These are phyloP conservation scores for Cyclotella kingstonii DNA, from an alignment of 108 stramenopile species.

Conservation along the genomic window DNA sequence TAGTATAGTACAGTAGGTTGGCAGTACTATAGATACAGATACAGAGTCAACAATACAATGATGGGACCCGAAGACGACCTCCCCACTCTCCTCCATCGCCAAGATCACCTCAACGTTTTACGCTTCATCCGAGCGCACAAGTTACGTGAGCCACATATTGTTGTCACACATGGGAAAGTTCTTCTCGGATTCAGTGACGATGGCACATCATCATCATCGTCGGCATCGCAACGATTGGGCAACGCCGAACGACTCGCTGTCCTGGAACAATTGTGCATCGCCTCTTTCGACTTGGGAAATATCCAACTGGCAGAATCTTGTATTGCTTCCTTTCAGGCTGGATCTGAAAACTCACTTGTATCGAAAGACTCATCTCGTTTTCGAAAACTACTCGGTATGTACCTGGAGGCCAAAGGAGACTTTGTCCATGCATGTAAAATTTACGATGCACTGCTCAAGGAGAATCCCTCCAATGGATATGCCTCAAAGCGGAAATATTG, in stretches of 20 bases:
- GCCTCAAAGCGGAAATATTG: conserved; percentile 81
- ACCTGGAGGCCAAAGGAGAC: conserved; percentile 64
- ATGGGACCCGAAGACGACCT: conserved; percentile 76
- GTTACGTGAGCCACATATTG: conserved; percentile 63
- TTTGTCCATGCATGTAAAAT: conserved; percentile 48
- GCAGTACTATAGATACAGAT: no score
- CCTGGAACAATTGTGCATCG: conserved; percentile 70
- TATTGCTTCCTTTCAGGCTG: conserved; percentile 28
- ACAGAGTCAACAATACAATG: conserved; percentile 29
- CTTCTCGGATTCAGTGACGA: conserved; percentile 42
- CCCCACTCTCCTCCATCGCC: conserved; percentile 50
- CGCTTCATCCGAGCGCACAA: conserved; percentile 76
- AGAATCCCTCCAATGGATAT: conserved; percentile 76
- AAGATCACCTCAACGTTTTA: conserved; percentile 71
- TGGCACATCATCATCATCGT: not conserved
- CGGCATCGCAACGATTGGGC: conserved; percentile 19
- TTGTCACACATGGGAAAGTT: conserved; percentile 53
- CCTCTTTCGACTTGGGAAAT: conserved; percentile 59
- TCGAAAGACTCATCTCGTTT: conserved; percentile 59
- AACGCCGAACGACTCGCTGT: conserved; percentile 54
- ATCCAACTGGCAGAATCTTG: conserved; percentile 46
- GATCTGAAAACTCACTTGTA: not conserved
- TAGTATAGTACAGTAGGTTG: no score
- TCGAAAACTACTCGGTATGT: conserved; percentile 67
- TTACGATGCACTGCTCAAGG: conserved; percentile 66